Percentiles rank a stretch among this genome's conserved stretches.
Conservation (phyloP, 2,329 filamentous ascomycete genomes). For the Rutstroemia sp. region DNA sequence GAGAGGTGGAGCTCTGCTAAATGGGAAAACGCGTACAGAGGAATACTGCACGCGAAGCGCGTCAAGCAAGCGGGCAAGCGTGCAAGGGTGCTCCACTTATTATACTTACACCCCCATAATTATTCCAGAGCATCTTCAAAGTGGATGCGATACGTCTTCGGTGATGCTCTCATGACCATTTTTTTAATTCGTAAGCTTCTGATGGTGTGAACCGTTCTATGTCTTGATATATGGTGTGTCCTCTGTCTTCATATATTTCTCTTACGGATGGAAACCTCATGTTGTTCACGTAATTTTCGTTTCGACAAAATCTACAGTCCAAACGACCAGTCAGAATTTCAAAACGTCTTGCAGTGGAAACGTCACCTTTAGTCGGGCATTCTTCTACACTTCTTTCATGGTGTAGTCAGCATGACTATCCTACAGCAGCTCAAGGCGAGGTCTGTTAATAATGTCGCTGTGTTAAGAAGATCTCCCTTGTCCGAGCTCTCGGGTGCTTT, state of each 20-base stretch:
- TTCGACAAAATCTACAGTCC: neutral
- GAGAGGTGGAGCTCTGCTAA: neutral
- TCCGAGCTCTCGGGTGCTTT: conserved; percentile 82
- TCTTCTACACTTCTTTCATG: neutral
- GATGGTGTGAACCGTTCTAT: neutral
- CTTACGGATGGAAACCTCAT: neutral
- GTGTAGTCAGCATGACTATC: neutral
- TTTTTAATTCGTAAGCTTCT: neutral
- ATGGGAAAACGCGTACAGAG: neutral
- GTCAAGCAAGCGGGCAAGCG: neutral
- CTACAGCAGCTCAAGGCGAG: neutral
- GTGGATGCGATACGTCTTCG: neutral
- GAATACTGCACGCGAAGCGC: neutral
- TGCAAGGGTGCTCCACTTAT: neutral
- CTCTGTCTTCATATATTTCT: neutral
- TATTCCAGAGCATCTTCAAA: no score
- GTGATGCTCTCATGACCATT: neutral
- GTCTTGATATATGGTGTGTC: neutral
- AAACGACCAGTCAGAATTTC: neutral
- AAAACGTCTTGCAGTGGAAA: neutral
- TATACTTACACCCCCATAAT: no score
- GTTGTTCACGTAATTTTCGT: neutral
- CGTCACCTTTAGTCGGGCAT: no score
- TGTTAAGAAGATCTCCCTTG: conserved; percentile 47
- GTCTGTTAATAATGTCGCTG: conserved; percentile 44